Percentiles rank a stretch among this genome's conserved stretches.
Evolutionary conservation across 2,329 filamentous ascomycete genomes (phyloP).

Genomic region (Fusarium nanum): DNA sequence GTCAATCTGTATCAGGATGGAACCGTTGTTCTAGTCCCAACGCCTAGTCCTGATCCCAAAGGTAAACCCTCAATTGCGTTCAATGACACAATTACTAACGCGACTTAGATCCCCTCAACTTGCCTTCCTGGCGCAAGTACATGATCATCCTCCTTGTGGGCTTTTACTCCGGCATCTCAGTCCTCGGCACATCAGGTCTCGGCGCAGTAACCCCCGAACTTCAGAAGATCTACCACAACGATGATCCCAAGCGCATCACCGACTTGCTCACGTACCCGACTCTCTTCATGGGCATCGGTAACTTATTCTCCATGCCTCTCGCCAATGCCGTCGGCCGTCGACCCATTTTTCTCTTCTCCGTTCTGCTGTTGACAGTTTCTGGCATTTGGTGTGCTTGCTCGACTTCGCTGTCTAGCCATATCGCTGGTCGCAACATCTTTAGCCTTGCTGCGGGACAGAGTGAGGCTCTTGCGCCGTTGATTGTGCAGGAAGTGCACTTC

Average conservation of each 20-base stretch:
- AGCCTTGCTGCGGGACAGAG: constrained; percentile 17
- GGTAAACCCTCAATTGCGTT: not conserved
- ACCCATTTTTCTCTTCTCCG: not conserved
- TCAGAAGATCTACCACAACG: not conserved
- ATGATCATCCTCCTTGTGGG: constrained; percentile 14
- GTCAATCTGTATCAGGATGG: constrained; percentile 18
- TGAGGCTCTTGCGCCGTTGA: constrained; percentile 5
- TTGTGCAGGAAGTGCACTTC: constrained; percentile 9
- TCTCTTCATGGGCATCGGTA: constrained; percentile 13
- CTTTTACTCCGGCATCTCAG: constrained; percentile 19
- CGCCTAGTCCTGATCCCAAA: constrained; percentile 17
- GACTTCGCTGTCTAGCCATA: constrained; percentile 8
- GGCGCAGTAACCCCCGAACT: constrained; percentile 1
- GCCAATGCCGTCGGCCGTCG: constrained; percentile 2
- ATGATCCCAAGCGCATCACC: constrained; percentile 4
- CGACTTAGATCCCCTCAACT: not conserved
- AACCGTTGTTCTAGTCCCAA: constrained; percentile 2
- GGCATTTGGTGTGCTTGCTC: constrained; percentile 17
- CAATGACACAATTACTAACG: fast-evolving
- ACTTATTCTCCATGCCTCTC: constrained; percentile 3
- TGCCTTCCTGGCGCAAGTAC: constrained; percentile 13
- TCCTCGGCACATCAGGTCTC: constrained; percentile 15
- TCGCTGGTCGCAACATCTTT: not conserved
- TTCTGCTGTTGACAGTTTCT: not conserved
- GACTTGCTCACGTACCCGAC: constrained; percentile 8